phyloP scores from a whole-genome alignment of 495 filamentous ascomycete genomes.

The Talaromyces ruber region DNA sequence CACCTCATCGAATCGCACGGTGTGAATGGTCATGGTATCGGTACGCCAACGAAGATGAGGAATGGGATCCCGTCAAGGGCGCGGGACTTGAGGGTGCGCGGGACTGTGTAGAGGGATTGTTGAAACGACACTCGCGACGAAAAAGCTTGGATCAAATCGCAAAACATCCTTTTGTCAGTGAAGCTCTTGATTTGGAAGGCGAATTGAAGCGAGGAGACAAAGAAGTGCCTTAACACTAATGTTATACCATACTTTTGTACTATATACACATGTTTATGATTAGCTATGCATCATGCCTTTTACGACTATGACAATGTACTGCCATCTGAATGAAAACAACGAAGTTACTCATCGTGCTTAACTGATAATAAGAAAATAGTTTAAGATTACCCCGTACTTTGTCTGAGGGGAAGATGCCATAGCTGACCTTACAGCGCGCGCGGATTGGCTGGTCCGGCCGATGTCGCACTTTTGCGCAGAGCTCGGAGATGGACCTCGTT shows the following conservation, averaged over 20 bases:
- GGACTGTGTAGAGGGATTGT: conserved; percentile 67
- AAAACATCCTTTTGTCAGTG: conserved; percentile 64
- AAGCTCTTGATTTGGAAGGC: conserved; percentile 61
- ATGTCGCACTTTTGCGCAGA: neutral
- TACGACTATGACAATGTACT: neutral
- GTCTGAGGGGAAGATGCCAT: neutral
- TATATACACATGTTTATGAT: conserved; percentile 6
- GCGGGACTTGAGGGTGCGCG: conserved; percentile 63
- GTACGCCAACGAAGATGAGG: conserved; percentile 67
- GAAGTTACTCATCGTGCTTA: neutral
- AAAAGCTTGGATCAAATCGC: conserved; percentile 65
- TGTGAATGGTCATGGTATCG: conserved; percentile 92
- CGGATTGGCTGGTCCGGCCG: neutral
- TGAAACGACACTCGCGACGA: conserved; percentile 70
- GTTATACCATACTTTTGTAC: conserved; percentile 2
- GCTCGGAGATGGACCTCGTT: neutral
- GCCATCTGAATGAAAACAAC: neutral
- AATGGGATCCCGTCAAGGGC: conserved; percentile 53
- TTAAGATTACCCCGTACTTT: neutral
- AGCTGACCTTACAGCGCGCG: neutral
- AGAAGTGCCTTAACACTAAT: conserved; percentile 32
- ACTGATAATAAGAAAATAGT: neutral
- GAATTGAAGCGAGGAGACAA: conserved; percentile 64
- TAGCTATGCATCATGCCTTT: conserved; percentile 4
- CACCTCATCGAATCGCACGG: conserved; percentile 86